Conservation (phyloP, 306 rosid genomes). For the Phaseolus lunatus region DNA sequence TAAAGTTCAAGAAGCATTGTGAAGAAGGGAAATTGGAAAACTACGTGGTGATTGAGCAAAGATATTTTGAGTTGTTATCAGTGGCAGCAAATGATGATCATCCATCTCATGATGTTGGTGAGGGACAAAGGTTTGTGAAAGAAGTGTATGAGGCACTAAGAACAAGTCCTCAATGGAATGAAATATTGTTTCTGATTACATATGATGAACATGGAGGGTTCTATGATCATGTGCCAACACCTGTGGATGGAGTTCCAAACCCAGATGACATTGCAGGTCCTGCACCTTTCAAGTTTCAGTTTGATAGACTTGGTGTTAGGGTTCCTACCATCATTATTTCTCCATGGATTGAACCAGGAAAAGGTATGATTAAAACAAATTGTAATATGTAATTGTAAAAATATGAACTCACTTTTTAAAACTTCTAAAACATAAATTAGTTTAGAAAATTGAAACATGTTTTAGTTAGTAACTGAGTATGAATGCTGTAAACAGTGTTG, state of each 20-base stretch:
- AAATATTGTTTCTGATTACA: conserved; percentile 64
- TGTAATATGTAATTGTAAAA: neutral
- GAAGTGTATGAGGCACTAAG: conserved; percentile 74
- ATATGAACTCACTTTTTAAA: neutral
- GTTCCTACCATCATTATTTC: conserved; percentile 45
- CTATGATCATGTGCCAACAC: conserved; percentile 61
- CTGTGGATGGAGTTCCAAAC: conserved; percentile 37
- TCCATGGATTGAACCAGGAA: conserved; percentile 57
- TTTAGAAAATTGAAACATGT: neutral
- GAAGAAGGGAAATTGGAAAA: conserved; percentile 75
- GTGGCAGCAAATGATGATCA: conserved; percentile 75
- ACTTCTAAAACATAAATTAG: neutral
- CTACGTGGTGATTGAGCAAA: conserved; percentile 80
- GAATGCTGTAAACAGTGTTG: conserved; percentile 28
- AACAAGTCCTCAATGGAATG: conserved; percentile 81
- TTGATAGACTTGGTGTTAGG: conserved; percentile 46
- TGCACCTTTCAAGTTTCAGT: conserved; percentile 49
- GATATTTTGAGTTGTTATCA: conserved; percentile 57
- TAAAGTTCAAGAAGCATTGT: conserved; percentile 68
- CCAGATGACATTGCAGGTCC: conserved; percentile 46
- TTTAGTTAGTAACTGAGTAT: no score
- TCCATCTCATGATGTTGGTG: conserved; percentile 77
- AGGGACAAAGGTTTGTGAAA: conserved; percentile 72
- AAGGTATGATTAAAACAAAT: conserved; percentile 59
- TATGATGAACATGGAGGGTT: conserved; percentile 92